Conservation (phyloP, 495 filamentous ascomycete species). For the Bathelium albidoporum region DNA sequence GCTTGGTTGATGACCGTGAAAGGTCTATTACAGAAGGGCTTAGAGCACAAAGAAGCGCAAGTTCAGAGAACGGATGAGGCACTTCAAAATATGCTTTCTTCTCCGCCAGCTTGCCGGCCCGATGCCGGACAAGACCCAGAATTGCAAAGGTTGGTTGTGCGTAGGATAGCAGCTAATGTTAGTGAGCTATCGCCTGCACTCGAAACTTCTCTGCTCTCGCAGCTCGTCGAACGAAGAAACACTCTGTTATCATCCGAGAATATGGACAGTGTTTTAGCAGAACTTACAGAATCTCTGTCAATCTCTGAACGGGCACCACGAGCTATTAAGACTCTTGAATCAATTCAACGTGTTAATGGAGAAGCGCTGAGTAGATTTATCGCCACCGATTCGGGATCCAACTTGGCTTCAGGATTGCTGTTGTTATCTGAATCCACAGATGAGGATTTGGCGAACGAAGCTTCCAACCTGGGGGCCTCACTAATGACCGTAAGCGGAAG, state of each 20-base stretch:
- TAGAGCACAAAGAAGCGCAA: background rate
- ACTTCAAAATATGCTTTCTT: conserved; percentile 26
- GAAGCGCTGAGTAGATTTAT: conserved; percentile 25
- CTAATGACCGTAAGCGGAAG: conserved; percentile 2
- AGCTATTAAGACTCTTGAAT: conserved; percentile 28
- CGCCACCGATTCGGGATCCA: conserved; percentile 35
- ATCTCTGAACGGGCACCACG: conserved; percentile 19
- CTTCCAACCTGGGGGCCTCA: conserved; percentile 32
- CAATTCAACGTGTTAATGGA: conserved; percentile 10
- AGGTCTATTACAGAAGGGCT: background rate
- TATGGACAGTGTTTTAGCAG: conserved; percentile 21
- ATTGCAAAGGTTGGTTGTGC: conserved; percentile 26
- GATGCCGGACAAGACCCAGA: conserved; percentile 11
- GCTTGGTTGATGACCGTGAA: conserved; percentile 15
- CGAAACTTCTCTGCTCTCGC: background rate
- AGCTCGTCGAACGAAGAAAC: background rate
- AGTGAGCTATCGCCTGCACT: too few species aligned
- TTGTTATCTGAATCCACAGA: conserved; percentile 46
- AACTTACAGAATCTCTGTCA: conserved; percentile 29
- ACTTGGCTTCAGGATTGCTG: conserved; percentile 45
- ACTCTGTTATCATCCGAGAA: conserved; percentile 15
- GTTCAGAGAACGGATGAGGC: conserved; percentile 6
- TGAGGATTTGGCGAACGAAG: conserved; percentile 43
- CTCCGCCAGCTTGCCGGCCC: conserved; percentile 12
- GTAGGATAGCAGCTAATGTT: background rate